Base-by-base conservation (phyloP, 331 rosid genomes). In the Acacia concinna region DNA sequence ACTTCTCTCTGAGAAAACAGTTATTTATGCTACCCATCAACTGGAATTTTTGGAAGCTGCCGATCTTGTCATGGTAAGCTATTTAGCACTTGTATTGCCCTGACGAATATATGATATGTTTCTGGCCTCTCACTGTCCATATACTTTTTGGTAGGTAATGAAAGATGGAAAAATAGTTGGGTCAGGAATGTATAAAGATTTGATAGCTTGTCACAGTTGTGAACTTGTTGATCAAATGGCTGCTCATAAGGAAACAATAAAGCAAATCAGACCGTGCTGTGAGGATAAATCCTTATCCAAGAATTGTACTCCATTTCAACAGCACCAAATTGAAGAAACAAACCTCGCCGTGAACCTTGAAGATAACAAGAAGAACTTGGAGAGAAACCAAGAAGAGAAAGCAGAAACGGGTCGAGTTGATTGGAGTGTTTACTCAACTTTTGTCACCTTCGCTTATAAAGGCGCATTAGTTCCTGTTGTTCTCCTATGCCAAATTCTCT, bases 21-120 rank as follows among this genome's bases (percentile, higher is more conserved):
- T 95, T 59, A 81, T 95, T 71, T 95, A 93, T 79, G 90, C 97
- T 56, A 95, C 99, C 14, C 96, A 95, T 83, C 99, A 95, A 64
- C 79, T 95, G 75, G 97, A 95, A 81, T 95, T 95, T 83, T 75
- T 95, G 74, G 96, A 91, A 84, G 96, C 88, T 30, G 94, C 97
- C 0, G 99, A 95, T 78, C 82, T 91, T 54, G 83, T 95, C 65
- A 62, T 95, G 84, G 99, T 91, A 83, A 81, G 92, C 71, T 70
- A 38, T 13, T 67, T 30, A 75, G 67, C 52, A 78, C 62, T 76
- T 51, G 17, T 69, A n/a, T 74, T 76, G 71, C 32, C 46, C 2
- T 2, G 62, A 54, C 64, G 46, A 73, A 63, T 68, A 25, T 28
- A 35, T 76, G 5, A 20, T 4, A 2, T 62, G 51, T 69, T 18